Conservation (phyloP, 2,329 filamentous ascomycete species). For the Talaromyces sp. region DNA sequence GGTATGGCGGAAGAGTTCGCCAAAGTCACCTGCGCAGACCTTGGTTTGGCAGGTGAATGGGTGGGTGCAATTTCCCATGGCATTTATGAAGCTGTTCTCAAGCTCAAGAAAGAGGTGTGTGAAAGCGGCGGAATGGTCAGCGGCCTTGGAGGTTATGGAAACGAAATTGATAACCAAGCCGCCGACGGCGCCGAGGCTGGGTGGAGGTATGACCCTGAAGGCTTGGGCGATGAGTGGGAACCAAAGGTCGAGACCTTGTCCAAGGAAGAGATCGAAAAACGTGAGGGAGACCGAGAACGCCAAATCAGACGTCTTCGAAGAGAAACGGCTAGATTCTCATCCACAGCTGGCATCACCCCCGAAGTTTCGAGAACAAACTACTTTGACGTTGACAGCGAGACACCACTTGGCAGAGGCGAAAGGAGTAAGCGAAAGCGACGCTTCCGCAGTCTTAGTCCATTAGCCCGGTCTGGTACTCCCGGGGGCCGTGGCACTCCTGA, state of each 20-base stretch:
- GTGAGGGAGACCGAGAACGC: slow-evolving; percentile 88
- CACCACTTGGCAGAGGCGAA: slow-evolving; percentile 86
- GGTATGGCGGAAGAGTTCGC: slow-evolving; percentile 91
- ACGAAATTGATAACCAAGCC: slow-evolving; percentile 83
- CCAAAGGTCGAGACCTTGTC: slow-evolving; percentile 75
- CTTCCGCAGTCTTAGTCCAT: slow-evolving; percentile 81
- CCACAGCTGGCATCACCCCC: slow-evolving; percentile 73
- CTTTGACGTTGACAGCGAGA: slow-evolving; percentile 60
- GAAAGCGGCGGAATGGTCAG: slow-evolving; percentile 84
- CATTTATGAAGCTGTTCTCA: slow-evolving; percentile 90
- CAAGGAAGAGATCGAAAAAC: slow-evolving; percentile 96
- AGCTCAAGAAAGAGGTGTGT: slow-evolving; percentile 92
- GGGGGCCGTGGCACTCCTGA: slow-evolving; percentile 77
- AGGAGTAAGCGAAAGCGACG: slow-evolving; percentile 91
- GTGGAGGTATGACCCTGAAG: slow-evolving; percentile 93
- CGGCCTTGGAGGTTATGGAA: slow-evolving; percentile 61
- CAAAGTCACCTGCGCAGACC: slow-evolving; percentile 84
- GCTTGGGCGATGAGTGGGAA: slow-evolving; percentile 79
- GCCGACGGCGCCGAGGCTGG: slow-evolving; percentile 78
- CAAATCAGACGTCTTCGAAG: slow-evolving; percentile 81
- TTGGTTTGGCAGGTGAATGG: slow-evolving; percentile 89
- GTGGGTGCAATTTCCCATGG: slow-evolving; percentile 90
- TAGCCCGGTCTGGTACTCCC: slow-evolving; percentile 63
- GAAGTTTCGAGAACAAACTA: slow-evolving; percentile 65
- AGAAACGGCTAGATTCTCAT: slow-evolving; percentile 89